Evolutionary conservation across 2,329 filamentous ascomycete species (phyloP).

Genomic region (Penicillium sp.): DNA sequence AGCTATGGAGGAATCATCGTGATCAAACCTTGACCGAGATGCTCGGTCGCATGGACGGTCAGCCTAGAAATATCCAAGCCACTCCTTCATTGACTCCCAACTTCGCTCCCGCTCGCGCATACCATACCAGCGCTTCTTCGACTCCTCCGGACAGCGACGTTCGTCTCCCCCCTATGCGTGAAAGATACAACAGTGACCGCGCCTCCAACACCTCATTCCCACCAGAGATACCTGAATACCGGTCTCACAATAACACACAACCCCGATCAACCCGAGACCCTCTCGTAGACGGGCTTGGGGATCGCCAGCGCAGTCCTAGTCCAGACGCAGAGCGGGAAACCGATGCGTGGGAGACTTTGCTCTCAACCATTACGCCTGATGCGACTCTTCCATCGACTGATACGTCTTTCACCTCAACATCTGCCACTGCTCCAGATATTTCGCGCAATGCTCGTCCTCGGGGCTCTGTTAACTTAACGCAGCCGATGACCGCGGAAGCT

Average conservation of each 20-base stretch:
- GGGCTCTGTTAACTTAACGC: conserved; percentile 42
- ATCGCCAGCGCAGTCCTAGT: conserved; percentile 79
- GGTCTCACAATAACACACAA: conserved; percentile 23
- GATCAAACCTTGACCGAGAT: conserved; percentile 34
- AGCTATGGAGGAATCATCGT: conserved; percentile 19
- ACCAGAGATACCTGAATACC: conserved; percentile 8
- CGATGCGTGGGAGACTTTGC: conserved; percentile 73
- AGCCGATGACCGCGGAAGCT: conserved; percentile 24
- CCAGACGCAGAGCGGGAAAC: conserved; percentile 54
- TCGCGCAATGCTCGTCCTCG: conserved; percentile 30
- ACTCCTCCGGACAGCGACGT: conserved; percentile 20
- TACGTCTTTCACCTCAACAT: conserved; percentile 72
- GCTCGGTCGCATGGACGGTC: conserved; percentile 23
- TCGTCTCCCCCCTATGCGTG: conserved; percentile 27
- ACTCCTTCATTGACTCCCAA: conserved; percentile 39
- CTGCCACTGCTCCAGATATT: conserved; percentile 29
- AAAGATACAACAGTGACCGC: conserved; percentile 22
- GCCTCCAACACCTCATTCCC: conserved; percentile 30
- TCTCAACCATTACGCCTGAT: conserved; percentile 77
- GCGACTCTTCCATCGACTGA: conserved; percentile 74
- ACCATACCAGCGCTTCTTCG: conserved; percentile 26
- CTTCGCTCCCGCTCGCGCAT: conserved; percentile 45
- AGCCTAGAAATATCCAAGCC: neutral
- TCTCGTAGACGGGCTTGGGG: conserved; percentile 70
- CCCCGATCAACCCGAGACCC: conserved; percentile 22